Conservation (phyloP, 1,284 basidiomycete genomes). For the Moesziomyces aphidis region DNA sequence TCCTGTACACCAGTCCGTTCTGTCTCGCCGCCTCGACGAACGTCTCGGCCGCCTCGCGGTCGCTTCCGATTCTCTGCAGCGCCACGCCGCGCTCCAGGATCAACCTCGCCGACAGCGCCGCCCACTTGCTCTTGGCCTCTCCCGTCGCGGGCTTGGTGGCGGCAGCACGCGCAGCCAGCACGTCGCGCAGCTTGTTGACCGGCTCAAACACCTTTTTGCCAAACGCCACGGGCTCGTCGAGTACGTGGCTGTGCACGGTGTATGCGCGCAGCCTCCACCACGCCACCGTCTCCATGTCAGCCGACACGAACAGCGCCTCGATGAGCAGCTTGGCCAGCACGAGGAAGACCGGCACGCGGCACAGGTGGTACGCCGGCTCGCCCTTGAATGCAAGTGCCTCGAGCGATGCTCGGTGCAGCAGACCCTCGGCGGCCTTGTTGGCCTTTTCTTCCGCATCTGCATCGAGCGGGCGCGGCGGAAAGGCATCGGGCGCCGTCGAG, state of each 20-base stretch:
- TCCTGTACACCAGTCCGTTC: slow-evolving; percentile 85
- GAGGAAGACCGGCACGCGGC: slow-evolving; percentile 78
- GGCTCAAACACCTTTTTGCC: slow-evolving; percentile 72
- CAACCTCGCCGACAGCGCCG: slow-evolving; percentile 77
- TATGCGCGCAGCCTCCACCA: slow-evolving; percentile 83
- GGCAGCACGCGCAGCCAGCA: slow-evolving; percentile 25
- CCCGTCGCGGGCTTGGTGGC: slow-evolving; percentile 58
- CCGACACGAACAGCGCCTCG: slow-evolving; percentile 66
- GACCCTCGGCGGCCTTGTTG: slow-evolving; percentile 21
- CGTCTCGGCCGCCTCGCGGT: slow-evolving; percentile 80
- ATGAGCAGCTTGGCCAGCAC: slow-evolving; percentile 81
- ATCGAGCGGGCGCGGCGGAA: slow-evolving; percentile 73
- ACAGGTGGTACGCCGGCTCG: slow-evolving; percentile 95
- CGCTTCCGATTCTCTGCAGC: slow-evolving; percentile 79
- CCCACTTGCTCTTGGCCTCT: slow-evolving; percentile 64
- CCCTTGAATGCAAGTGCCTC: slow-evolving; percentile 84
- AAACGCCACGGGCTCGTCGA: slow-evolving; percentile 84
- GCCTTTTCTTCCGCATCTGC: slow-evolving; percentile 64
- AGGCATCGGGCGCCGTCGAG: slow-evolving; percentile 62
- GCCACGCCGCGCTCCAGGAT: slow-evolving; percentile 84
- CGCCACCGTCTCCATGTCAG: slow-evolving; percentile 42
- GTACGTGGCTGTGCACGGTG: slow-evolving; percentile 81
- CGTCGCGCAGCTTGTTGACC: slow-evolving; percentile 72
- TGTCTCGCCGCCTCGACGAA: slow-evolving; percentile 84
- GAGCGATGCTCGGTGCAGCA: slow-evolving; percentile 76